These are phyloP conservation scores for Lepidium campestre DNA, from an alignment of 441 rosid genomes.

Conservation along the genomic window DNA sequence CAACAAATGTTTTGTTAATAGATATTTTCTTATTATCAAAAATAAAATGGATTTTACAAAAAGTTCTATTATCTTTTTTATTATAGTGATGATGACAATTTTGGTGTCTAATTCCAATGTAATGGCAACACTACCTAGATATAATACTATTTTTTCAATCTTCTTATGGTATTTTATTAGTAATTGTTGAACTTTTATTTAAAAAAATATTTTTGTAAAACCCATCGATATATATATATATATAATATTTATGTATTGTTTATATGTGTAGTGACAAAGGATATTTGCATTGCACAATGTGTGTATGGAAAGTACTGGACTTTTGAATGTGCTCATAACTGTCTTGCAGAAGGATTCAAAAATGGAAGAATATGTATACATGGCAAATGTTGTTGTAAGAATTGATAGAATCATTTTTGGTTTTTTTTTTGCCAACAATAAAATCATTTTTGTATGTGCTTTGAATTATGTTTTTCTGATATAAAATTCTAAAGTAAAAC, in stretches of 20 bases:
- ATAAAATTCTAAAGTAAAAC: too few species aligned
- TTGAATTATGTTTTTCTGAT: too few species aligned
- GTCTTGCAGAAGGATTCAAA: too few species aligned
- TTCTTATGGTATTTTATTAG: background rate
- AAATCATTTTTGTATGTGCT: too few species aligned
- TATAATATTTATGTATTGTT: background rate
- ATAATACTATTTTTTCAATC: background rate
- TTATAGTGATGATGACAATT: background rate
- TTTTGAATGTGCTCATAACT: background rate
- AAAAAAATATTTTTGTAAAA: background rate
- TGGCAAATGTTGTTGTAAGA: too few species aligned
- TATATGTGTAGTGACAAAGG: background rate
- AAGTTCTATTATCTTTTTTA: background rate
- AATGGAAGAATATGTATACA: too few species aligned
- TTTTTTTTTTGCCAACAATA: too few species aligned
- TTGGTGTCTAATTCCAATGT: background rate
- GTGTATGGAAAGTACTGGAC: background rate
- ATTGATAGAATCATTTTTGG: too few species aligned
- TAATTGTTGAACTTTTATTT: background rate
- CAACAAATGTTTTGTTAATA: too few species aligned
- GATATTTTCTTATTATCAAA: too few species aligned
- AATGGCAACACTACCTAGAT: background rate
- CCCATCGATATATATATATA: background rate
- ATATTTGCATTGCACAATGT: background rate
- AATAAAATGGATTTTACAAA: background rate